Base-by-base conservation (phyloP, 2,329 filamentous ascomycete genomes). In the Fusarium nygamai region DNA sequence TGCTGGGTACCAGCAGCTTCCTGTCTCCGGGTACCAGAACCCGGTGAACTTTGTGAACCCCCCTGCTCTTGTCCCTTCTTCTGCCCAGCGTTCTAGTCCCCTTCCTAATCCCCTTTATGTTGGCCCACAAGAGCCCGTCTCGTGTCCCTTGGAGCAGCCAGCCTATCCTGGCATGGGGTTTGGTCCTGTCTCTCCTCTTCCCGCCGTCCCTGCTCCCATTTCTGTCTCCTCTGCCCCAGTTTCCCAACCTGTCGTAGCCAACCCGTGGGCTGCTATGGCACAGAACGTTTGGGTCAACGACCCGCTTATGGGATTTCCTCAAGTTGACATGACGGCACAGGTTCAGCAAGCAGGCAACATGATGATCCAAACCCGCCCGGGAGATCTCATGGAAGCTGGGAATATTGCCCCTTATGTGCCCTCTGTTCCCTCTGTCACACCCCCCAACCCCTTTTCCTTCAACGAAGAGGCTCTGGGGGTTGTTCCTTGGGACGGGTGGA, bases 101-200 rank as follows among this genome's bases (percentile, higher is more conserved):
- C 51, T 20, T 29, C 20, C 51, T 14, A 10, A 8, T 41, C 34
- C 16, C 24, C 16, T 13, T 41, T 8, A 8, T 41, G 8, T 12
- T 19, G 20, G 14, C 11, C 1, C 10, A 41, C 20, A 10, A 19
- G 14, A 12, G 2, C 14, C 24, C 6, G 4, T 8, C 20, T 4
- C 2, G 24, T 8, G 7, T 22, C 8, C 9, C 24, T 19, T 8
- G 14, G 20, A 17, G 14, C 31, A 24, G 31, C n/a, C n/a, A 36
- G n/a, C 8, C 10, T 2, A 27, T 8, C 12, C 8, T 51, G n/a
- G 48, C 2, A 14, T 20, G 2, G 12, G 1, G 7, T 24, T 20
- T 7, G 0, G 5, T 2, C 17, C 48, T 24, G 3, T 4, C 17
- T 1, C 13, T 34, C 31, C 5, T 36, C 0, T 7, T 6, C 50